Conservation (phyloP, 2,329 filamentous ascomycete genomes). For the Aspergillus fijiensis region DNA sequence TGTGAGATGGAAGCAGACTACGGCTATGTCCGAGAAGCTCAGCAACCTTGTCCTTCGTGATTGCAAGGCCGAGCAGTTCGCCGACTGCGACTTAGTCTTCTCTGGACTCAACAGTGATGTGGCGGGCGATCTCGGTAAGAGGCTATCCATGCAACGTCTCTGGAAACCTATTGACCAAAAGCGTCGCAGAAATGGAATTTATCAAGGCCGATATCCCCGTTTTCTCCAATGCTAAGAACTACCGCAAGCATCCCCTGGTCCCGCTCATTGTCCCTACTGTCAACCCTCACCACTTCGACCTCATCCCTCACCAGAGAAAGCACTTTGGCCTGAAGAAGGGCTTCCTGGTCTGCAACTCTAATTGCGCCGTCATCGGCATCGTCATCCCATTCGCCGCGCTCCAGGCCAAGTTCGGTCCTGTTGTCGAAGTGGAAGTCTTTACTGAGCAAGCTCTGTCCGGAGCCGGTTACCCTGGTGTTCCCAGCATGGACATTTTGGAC, state of each 20-base stretch:
- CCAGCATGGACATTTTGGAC: conserved; percentile 92
- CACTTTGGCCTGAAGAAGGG: conserved; percentile 73
- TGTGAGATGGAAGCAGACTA: conserved; percentile 89
- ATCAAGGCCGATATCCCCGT: conserved; percentile 82
- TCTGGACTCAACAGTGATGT: conserved; percentile 90
- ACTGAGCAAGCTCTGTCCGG: conserved; percentile 95
- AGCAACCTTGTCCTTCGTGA: conserved; percentile 81
- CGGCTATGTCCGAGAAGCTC: conserved; percentile 72
- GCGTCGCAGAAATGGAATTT: conserved; percentile 75
- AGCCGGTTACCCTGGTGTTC: conserved; percentile 67
- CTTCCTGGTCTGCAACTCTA: conserved; percentile 96
- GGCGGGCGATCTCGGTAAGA: conserved; percentile 81
- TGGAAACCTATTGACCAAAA: conserved; percentile 3
- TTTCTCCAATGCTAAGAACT: conserved; percentile 98
- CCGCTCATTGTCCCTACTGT: conserved; percentile 94
- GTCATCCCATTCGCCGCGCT: conserved; percentile 93
- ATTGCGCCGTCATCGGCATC: conserved; percentile 94
- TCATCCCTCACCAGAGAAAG: conserved; percentile 84
- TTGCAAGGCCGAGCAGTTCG: conserved; percentile 78
- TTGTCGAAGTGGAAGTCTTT: conserved; percentile 75
- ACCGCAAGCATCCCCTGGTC: conserved; percentile 84
- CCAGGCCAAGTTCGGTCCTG: conserved; percentile 79
- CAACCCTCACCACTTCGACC: conserved; percentile 80
- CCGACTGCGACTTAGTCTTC: conserved; percentile 90
- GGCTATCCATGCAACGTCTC: background rate